Evolutionary conservation across 108 stramenopile species (phyloP).

Genomic region (Schizochytrium sp.): DNA sequence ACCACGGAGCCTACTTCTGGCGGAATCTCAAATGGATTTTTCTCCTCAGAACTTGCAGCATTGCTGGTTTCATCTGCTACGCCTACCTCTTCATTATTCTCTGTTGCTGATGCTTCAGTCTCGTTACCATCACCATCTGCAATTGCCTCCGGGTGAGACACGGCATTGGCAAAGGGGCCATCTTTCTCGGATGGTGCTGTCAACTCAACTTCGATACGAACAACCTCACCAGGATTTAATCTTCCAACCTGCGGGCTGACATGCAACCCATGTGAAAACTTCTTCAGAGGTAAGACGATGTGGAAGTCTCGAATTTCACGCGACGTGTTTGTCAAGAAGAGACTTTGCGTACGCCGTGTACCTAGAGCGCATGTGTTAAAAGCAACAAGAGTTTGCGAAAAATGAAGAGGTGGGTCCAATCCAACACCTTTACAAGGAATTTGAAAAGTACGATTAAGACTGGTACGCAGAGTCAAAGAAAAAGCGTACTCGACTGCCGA

Average conservation of each 20-base stretch:
- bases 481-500: constrained; percentile 65
- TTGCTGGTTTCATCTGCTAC: neutral
- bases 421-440: constrained; percentile 65
- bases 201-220: constrained; percentile 68
- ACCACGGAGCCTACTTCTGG: neutral
- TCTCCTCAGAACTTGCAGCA: neutral
- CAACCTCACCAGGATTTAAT: constrained; percentile 61
- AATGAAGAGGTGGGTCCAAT: constrained; percentile 70
- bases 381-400: constrained; percentile 68
- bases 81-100: constrained; percentile 53
- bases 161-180: neutral
- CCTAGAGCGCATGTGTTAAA: constrained; percentile 65
- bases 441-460: constrained; percentile 61
- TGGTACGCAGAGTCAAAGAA: constrained; percentile 63
- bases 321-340: constrained; percentile 21
- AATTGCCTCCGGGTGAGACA: neutral
- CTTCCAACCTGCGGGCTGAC: constrained; percentile 65
- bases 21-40: neutral
- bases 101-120: neutral
- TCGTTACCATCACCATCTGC: neutral
- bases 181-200: constrained; percentile 56
- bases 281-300: constrained; percentile 63
- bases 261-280: constrained; percentile 54
- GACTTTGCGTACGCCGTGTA: constrained; percentile 31
- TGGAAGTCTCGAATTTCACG: constrained; percentile 58